Base-by-base conservation (phyloP, 805 yeast genomes). In the Yamadazyma laniorum region DNA sequence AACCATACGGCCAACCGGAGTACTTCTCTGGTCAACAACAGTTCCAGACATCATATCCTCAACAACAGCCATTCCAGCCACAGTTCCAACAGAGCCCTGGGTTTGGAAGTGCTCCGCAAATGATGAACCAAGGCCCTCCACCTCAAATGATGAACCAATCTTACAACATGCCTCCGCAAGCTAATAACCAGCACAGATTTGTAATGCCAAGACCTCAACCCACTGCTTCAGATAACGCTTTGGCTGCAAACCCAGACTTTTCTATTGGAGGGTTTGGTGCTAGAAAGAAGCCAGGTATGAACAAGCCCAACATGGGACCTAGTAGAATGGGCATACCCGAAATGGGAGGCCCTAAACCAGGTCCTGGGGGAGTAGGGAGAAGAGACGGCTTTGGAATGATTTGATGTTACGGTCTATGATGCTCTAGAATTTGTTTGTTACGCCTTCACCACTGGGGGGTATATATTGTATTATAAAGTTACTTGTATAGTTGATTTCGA, bases 221-320 rank as follows among this genome's bases (percentile, higher is more conserved):
- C 3, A 61, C 71, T 4, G 56, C 63, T 12, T 60, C 72, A 1
- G 72, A 68, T 37, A 60, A 51, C 41, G 67, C 58, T 3, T 58
- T 68, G 45, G 59, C 55, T 32, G 56, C 50, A 34, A 67, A 68
- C 43, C 74, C 74, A 0, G 73, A 68, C 48, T 65, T 67, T 39
- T 50, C 65, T 8, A 25, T 65, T 32, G 67, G 65, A 13, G n/a
- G n/a, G n/a, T 43, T 43, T 33, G 40, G 37, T 4, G 36, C 37
- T 25, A 38, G 34, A 32, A 45, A 43, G 36, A 38, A 38, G 15
- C 41, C 43, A 6, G 42, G 42, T 5, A 39, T 43, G 33, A 36
- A 31, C 19, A 36, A 31, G 21, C 40, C 40, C 4, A 25, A 16
- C 14, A 25, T 36, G 32, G 40, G 40, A 7, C 33, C 41, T 9